Base-by-base conservation (phyloP, 768 basidiomycete species). In the Paxillus rubicundulus region DNA sequence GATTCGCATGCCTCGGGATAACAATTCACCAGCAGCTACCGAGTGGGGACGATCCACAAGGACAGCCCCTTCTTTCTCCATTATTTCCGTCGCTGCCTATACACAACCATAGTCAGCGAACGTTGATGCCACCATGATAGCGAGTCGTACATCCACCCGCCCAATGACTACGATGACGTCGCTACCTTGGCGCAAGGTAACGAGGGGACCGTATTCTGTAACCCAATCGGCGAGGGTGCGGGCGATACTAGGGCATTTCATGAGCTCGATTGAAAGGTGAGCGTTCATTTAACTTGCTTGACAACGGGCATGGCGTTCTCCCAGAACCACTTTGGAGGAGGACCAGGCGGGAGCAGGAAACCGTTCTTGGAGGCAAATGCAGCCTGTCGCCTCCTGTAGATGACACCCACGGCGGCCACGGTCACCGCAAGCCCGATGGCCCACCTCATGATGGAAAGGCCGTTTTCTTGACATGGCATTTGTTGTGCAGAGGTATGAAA, bases 11-110 rank as follows among this genome's bases (percentile, higher is more conserved):
- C 77, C 80, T 2, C 77, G 77, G 0, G 75, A 79, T 0, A 82
- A 65, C 0, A 79, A 73, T 41, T 83, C 81, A 0, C 78, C 78
- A 0, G 77, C 81, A 1, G 82, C 72, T 32, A 85, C 76, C 36
- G 67, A 74, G 2, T 61, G 61, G 8, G 83, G 83, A 43, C 82
- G 67, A 57, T 84, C 82, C 0, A 69, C 76, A 12, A 79, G 67
- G 0, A 69, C 60, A 0, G 73, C 74, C 0, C 82, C 82, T 52
- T 80, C 77, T 49, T 79, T 79, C 62, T 84, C 82, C 81, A 84
- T 79, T 40, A 84, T 77, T 9, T 84, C 80, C 1, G 76, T 70
- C 0, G 80, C 78, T 5, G 79, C 81, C 63, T 82, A 69, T 42
- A 7, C 14, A 49, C 16, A 10, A 12, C 14, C 13, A 13, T 10